These are phyloP conservation scores for Jaapia argillacea DNA, from an alignment of 768 basidiomycete species.

Conservation along the genomic window DNA sequence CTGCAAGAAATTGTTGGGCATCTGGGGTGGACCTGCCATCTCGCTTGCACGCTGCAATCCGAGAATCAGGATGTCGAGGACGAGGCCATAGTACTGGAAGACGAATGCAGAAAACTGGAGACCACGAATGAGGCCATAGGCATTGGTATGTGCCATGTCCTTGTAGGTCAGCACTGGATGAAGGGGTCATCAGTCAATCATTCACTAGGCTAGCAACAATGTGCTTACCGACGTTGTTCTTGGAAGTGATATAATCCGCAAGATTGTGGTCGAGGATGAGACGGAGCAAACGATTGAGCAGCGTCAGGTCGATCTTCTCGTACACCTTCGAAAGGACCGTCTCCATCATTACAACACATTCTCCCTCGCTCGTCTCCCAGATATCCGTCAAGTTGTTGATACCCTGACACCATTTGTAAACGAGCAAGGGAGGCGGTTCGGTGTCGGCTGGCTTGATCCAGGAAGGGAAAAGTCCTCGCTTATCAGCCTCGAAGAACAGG, in stretches of 20 bases:
- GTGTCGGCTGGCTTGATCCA: slow-evolving; percentile 99
- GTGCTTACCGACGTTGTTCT: slow-evolving; percentile 74
- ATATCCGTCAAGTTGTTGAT: slow-evolving; percentile 98
- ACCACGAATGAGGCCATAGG: slow-evolving; percentile 93
- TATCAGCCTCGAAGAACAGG: slow-evolving; percentile 98
- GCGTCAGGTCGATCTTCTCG: slow-evolving; percentile 96
- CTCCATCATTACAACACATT: slow-evolving; percentile 98
- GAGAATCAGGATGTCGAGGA: slow-evolving; percentile 90
- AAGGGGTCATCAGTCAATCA: neutral
- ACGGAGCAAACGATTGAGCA: slow-evolving; percentile 90
- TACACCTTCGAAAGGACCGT: slow-evolving; percentile 96
- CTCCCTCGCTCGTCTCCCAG: slow-evolving; percentile 97
- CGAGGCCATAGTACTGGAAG: slow-evolving; percentile 97
- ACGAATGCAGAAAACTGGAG: slow-evolving; percentile 98
- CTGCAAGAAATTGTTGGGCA: slow-evolving; percentile 98
- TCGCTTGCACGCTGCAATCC: slow-evolving; percentile 98
- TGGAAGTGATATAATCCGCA: slow-evolving; percentile 98
- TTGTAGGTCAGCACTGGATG: neutral
- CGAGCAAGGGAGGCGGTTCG: slow-evolving; percentile 91
- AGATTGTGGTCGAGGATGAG: slow-evolving; percentile 97
- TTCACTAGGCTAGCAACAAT: slow-evolving; percentile 1
- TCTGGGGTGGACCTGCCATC: slow-evolving; percentile 96
- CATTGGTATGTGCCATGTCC: slow-evolving; percentile 97
- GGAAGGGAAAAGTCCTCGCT: slow-evolving; percentile 93
- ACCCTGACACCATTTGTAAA: slow-evolving; percentile 99